Evolutionary conservation across 2,329 filamentous ascomycete species (phyloP), one percentile per base, ranked within the genome.

Genomic region (Cladosporium sp.): DNA sequence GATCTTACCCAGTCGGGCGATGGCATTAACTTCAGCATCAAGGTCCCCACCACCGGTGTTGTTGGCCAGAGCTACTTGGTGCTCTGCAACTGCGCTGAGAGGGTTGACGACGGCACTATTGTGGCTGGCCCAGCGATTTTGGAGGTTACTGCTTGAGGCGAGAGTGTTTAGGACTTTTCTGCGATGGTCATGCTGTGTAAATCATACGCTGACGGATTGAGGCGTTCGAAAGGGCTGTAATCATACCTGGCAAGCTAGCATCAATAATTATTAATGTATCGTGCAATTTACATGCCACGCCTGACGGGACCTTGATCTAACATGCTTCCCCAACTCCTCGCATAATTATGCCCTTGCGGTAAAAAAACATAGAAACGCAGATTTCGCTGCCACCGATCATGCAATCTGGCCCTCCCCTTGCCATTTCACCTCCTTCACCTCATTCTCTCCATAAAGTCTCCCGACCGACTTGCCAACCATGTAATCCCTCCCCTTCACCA

Each of bases 401-500:
- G 43, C 43, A 47, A 20, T 47, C 43, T 47, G 43, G 4, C 43
- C 43, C 15, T 47, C 43, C 22, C 20, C 43, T 3, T n/a, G 22
- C 64, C 62, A 69, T 52, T 65, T 65, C 2, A 38, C 34, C 20
- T 56, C 54, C 22, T 49, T 49, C 14, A 25, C 20, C 20, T 56
- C 54, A 5, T 8, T 17, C 12, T 56, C 59, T 12, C 66, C 67
- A 34, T 55, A 64, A 20, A 64, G 34, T 15, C 55, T 59, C 8
- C 63, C 60, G 5, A 56, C 19, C 30, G 67, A 69, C 14, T 65
- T 65, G 6, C 55, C 50, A n/a, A 58, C 52, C 65, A 76, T 71
- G 61, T 67, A 75, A 50, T 74, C 72, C 59, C 72, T 69, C 8
- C 63, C 63, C 63, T 77, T 77, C 12, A 72, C 65, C 64, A 72